Evolutionary conservation across 2,329 filamentous ascomycete genomes (phyloP), one percentile per base, ranked within the genome.

Genomic region (Ciborinia camelliae): DNA sequence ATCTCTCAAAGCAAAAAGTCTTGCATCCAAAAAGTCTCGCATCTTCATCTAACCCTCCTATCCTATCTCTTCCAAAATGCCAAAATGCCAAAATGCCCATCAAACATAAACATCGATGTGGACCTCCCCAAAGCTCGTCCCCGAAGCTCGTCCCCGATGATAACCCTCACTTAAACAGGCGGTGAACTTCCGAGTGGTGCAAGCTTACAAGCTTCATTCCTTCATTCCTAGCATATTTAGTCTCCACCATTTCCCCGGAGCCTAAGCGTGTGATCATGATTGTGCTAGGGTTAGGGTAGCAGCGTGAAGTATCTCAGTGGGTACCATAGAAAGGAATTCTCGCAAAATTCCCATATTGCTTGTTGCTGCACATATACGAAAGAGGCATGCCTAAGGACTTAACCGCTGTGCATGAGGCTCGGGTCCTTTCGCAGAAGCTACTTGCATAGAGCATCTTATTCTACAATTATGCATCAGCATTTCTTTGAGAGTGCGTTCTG

Each of bases 181-280:
- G 55, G 55, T 58, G 55, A 58, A 26, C 41, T 30, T 58, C 41
- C 30, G 37, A 47, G 43, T 58, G 55, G 55, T 7, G 35, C 12
- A 47, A 47, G 55, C 50, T 62, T 41, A n/a, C n/a, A n/a, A n/a
- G n/a, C n/a, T n/a, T n/a, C n/a, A n/a, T n/a, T n/a, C n/a, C n/a
- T n/a, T n/a, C n/a, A n/a, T 52, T 8, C 43, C 10, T 47, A 47
- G 20, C 55, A 47, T 15, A 39, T 28, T 45, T 9, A 32, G 41
- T 41, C 26, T 62, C 59, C 59, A 62, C 59, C 59, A 54, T 41
- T 62, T 62, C 59, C 59, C 59, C 59, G 59, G 59, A 62, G 50
- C 55, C 55, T 39, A 45, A 43, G 59, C 59, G 37, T 62, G 48
- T 62, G 59, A 62, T 54, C 35, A 62, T 58, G 10, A 58, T n/a